Evolutionary conservation across 768 basidiomycete genomes (phyloP).

Genomic region (Mycena amicta): DNA sequence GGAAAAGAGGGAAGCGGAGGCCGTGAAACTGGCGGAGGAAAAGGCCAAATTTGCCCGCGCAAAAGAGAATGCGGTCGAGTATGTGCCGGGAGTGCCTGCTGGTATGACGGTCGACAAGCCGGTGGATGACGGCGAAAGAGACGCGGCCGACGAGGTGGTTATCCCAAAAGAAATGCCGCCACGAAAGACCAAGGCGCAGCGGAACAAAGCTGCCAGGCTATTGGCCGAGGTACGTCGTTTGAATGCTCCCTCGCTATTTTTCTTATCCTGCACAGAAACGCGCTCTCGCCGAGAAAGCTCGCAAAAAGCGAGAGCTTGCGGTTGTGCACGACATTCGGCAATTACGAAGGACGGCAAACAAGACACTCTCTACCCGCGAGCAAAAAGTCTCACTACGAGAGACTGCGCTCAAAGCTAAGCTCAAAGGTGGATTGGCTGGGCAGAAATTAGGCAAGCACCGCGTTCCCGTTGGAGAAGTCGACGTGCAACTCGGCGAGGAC

Average conservation of each 20-base stretch:
- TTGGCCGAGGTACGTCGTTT: constrained; percentile 59
- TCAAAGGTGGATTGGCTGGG: constrained; percentile 70
- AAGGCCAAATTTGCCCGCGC: constrained; percentile 61
- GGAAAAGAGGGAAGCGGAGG: constrained; percentile 54
- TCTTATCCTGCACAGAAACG: constrained; percentile 52
- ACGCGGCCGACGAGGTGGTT: constrained; percentile 32
- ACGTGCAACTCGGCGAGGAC: constrained; percentile 91
- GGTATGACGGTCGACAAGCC: constrained; percentile 68
- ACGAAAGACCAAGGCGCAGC: constrained; percentile 54
- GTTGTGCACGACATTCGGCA: constrained; percentile 58
- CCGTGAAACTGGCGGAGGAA: constrained; percentile 52
- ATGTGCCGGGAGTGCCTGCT: constrained; percentile 42
- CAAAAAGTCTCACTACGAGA: constrained; percentile 45
- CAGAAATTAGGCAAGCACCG: constrained; percentile 79
- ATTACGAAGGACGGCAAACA: constrained; percentile 46
- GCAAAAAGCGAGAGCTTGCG: constrained; percentile 62
- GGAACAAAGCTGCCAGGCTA: constrained; percentile 63
- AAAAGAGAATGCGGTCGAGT: constrained; percentile 34
- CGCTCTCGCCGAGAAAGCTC: constrained; percentile 57
- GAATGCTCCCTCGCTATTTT: background rate
- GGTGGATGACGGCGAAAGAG: constrained; percentile 41
- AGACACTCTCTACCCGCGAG: constrained; percentile 42
- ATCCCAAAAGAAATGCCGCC: constrained; percentile 45
- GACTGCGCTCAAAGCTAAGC: constrained; percentile 46
- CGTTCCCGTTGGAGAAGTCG: constrained; percentile 67